phyloP scores from a whole-genome alignment of 2,329 filamentous ascomycete genomes.

The Aureobasidium sp. region DNA sequence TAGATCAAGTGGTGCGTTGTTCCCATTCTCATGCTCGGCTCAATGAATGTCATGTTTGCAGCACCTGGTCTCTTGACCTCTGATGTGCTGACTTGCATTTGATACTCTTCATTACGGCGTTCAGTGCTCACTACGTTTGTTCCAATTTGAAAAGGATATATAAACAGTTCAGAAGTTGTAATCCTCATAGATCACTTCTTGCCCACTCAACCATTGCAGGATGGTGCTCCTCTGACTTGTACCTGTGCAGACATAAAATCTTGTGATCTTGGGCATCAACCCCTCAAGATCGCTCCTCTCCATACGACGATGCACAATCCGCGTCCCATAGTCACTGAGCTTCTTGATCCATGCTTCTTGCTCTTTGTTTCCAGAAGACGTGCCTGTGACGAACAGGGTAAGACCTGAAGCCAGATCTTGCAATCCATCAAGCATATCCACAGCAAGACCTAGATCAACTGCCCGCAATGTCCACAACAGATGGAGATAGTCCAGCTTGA shows the following conservation, averaged over 20 bases:
- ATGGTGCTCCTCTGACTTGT: conserved; percentile 43
- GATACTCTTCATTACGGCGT: too few relatives aligned
- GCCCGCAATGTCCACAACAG: conserved; percentile 63
- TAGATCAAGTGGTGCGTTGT: neutral
- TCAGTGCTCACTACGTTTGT: too few relatives aligned
- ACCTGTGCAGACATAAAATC: conserved; percentile 56
- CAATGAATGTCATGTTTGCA: neutral
- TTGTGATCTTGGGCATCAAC: conserved; percentile 29
- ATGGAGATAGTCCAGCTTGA: conserved; percentile 36
- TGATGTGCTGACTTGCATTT: neutral
- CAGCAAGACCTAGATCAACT: conserved; percentile 56
- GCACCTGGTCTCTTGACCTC: neutral
- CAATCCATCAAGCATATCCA: conserved; percentile 50
- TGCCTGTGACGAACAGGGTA: conserved; percentile 59
- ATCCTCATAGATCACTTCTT: conserved; percentile 44
- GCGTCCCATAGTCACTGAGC: conserved; percentile 31
- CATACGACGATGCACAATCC: conserved; percentile 41
- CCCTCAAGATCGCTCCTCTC: conserved; percentile 39
- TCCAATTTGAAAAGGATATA: neutral
- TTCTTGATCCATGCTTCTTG: conserved; percentile 34
- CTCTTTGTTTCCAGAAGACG: conserved; percentile 15
- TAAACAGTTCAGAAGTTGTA: conserved; percentile 36
- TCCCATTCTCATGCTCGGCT: neutral
- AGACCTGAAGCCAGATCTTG: conserved; percentile 47
- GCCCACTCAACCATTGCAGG: conserved; percentile 42